Base-by-base conservation (phyloP, 2,329 filamentous ascomycete species). In the Nigrospora osmanthi region DNA sequence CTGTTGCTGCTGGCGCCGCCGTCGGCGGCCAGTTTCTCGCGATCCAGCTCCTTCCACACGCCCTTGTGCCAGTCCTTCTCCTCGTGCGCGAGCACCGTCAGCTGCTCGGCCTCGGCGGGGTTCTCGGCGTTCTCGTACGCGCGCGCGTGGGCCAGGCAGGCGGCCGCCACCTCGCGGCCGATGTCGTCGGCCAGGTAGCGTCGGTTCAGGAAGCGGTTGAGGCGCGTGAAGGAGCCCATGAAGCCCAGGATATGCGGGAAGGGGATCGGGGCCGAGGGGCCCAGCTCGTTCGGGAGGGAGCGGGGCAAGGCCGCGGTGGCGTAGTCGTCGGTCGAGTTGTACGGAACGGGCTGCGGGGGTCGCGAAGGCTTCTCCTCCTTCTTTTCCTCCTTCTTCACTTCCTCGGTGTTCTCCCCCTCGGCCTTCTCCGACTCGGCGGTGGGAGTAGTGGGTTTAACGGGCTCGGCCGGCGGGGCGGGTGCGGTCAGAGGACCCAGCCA, bases 191-290 rank as follows among this genome's bases (percentile, higher is more conserved):
- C 91, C n/a, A 95, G 75, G 50, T 79, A 69, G 44, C 93, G 85
- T 49, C 85, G 83, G 63, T 85, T 95, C 49, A 98, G 73, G 75
- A 90, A 98, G 52, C 93, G 86, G 59, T 85, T 86, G 49, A 97
- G 74, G 48, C 93, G 84, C 52, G 83, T 85, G 1, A 89, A 87
- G 3, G 91, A 96, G 68, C 93, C 91, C 50, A 87, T 71, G 72
- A 98, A 95, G 48, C 93, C 93, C 30, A 98, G 83, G 47, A 96
- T 78, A 62, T 97, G 91, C 1, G 91, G 91, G 64, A 95, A 87
- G 36, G 79, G 72, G 48, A 98, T 76, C 13, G 85, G 75, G 19
- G 77, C 72, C 6, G 85, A 82, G 37, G 89, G 89, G 34, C 83
- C 78, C 58, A 98, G 80, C 47, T 83, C 78, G 50, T 71, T 59